Base-by-base conservation (phyloP, 139 green algal genomes). In the Tetratostichococcus sp. region DNA sequence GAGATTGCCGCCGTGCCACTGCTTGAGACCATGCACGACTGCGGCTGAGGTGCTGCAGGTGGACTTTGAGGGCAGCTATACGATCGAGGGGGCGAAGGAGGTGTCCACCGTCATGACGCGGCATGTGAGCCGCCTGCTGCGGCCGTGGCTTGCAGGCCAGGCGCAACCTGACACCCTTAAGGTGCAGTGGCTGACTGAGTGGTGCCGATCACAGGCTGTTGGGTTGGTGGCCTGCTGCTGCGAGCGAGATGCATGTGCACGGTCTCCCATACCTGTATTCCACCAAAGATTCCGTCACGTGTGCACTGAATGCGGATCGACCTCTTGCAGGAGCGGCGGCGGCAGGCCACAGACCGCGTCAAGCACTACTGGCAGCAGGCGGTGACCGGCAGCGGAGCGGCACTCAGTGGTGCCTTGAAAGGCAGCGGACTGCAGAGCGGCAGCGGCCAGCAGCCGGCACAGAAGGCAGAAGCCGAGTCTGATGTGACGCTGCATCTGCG, bases 1-100 rank as follows among this genome's bases (percentile, higher is more conserved):
- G 39, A 6, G 39, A 50, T 50, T 50, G 39, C 39, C n/a, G n/a
- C n/a, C n/a, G n/a, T n/a, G n/a, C n/a, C n/a, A n/a, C n/a, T n/a
- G n/a, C n/a, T n/a, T n/a, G n/a, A n/a, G n/a, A n/a, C n/a, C n/a
- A n/a, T n/a, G n/a, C n/a, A n/a, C n/a, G n/a, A 11, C 39, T 50
- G 6, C 39, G 11, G 11, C 8, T 50, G 39, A 11, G 6, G 39
- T 50, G 6, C 8, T 50, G 39, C 76, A 86, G 78, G 85, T 93
- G 19, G 84, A 93, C 30, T 93, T 87, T 71, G 85, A 90, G 0
- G 89, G 86, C 22, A 42, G 50, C 28, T 93, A 87, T 70, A 79
- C 90, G 0, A 77, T 94, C 6, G 90, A 95, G 58, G 90, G 90
- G 0, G 90, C 79, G 67, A 93, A 90, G 73, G 86, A 91, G 59